Conservation (phyloP, 805 yeast genomes). For the Wickerhamiella hasegawae region DNA sequence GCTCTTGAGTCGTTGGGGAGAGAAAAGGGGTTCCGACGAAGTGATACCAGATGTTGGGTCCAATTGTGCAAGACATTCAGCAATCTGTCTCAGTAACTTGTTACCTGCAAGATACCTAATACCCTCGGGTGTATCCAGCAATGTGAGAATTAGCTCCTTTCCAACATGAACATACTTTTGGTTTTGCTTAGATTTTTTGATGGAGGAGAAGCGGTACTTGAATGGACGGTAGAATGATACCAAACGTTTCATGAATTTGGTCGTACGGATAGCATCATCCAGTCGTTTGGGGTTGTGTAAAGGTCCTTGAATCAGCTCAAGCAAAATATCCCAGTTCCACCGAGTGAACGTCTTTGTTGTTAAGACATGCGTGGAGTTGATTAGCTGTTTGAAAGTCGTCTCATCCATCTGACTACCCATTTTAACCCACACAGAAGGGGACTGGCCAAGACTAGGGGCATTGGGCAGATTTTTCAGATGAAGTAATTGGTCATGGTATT, state of each 20-base stretch:
- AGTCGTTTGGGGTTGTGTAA: constrained; percentile 52
- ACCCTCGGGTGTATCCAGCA: constrained; percentile 51
- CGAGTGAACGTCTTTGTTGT: constrained; percentile 61
- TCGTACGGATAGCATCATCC: constrained; percentile 61
- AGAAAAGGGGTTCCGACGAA: constrained; percentile 60
- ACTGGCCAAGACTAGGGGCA: constrained; percentile 5
- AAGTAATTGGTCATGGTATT: constrained; percentile 1
- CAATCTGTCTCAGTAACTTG: constrained; percentile 72
- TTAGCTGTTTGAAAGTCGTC: constrained; percentile 43
- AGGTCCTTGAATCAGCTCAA: constrained; percentile 70
- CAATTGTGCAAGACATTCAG: constrained; percentile 74
- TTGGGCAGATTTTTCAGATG: neutral
- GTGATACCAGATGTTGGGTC: constrained; percentile 65
- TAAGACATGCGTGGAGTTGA: constrained; percentile 54
- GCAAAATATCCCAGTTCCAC: constrained; percentile 78
- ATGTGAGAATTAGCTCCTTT: constrained; percentile 50
- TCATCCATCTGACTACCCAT: constrained; percentile 40
- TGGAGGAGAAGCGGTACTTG: constrained; percentile 57
- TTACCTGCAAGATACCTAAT: constrained; percentile 41
- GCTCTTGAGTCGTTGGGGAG: constrained; percentile 37
- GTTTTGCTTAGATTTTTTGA: constrained; percentile 32
- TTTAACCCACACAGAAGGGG: constrained; percentile 12
- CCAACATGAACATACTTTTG: constrained; percentile 56
- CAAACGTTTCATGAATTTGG: constrained; percentile 73
- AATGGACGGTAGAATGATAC: constrained; percentile 84